Evolutionary conservation across 805 yeast species (phyloP).

Genomic region (Wickerhamiella shivajii): DNA sequence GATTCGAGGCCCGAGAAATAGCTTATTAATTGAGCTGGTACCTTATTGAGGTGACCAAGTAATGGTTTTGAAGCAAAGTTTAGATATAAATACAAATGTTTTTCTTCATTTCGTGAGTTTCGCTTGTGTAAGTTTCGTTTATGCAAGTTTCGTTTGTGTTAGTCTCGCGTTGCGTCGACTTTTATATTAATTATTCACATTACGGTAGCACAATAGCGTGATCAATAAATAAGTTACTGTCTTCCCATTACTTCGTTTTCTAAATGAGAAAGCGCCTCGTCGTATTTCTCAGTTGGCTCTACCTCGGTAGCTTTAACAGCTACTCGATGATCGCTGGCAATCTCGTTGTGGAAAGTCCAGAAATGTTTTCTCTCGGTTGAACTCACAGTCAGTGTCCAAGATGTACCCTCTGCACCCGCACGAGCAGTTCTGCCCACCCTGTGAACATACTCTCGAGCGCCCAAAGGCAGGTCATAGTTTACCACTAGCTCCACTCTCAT

Average conservation of each 20-base stretch:
- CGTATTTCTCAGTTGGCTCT: constrained; percentile 29
- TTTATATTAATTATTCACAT: no score
- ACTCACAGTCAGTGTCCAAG: constrained; percentile 60
- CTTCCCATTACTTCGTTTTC: constrained; percentile 25
- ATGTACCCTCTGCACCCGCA: constrained; percentile 67
- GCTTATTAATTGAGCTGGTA: no score
- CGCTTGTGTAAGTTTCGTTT: no score
- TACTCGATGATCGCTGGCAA: constrained; percentile 21
- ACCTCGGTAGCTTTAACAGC: constrained; percentile 20
- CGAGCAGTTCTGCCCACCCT: constrained; percentile 96
- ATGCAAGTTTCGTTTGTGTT: no score
- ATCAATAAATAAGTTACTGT: constrained; percentile 9
- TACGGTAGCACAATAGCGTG: no score
- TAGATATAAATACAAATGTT: no score
- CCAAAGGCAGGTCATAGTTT: constrained; percentile 81
- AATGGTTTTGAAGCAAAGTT: no score
- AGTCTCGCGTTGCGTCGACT: no score
- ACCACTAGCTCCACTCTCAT: constrained; percentile 58
- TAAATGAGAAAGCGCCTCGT: constrained; percentile 30
- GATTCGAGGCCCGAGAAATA: no score
- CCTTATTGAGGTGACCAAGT: no score
- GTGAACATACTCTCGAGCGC: constrained; percentile 86
- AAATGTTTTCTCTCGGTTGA: constrained; percentile 52
- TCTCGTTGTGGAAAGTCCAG: constrained; percentile 23
- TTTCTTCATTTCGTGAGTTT: no score